Evolutionary conservation across 2,329 filamentous ascomycete genomes (phyloP).

Genomic region (Penicillium concentricum): DNA sequence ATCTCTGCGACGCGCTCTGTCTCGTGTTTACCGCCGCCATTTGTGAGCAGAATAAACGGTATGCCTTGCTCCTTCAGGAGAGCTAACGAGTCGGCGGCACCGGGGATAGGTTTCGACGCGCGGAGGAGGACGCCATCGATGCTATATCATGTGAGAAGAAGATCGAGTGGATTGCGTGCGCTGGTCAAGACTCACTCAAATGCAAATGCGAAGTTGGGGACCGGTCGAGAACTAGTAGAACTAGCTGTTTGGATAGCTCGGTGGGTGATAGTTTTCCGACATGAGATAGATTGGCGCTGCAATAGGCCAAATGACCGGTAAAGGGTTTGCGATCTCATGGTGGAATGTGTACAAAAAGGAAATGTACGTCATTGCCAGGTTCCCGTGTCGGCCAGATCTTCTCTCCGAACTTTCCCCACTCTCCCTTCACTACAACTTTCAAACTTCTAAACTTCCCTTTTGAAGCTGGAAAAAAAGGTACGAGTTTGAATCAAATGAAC

Average conservation of each 20-base stretch:
- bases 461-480: not conserved
- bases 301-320: conserved; percentile 29
- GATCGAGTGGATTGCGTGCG: conserved; percentile 1
- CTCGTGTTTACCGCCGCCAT: conserved; percentile 87
- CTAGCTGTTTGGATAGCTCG: conserved; percentile 32
- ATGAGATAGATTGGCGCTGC: conserved; percentile 24
- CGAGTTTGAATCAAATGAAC: not conserved
- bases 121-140: conserved; percentile 96
- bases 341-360: conserved; percentile 9
- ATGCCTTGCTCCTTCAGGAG: conserved; percentile 73
- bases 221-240: conserved; percentile 15
- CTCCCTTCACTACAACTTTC: not conserved
- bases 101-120: conserved; percentile 73
- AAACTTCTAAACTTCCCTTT: not conserved
- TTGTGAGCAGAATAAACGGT: conserved; percentile 92
- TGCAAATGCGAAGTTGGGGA: conserved; percentile 47
- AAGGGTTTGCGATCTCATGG: conserved; percentile 28
- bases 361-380: conserved; percentile 6
- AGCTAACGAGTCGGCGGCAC: conserved; percentile 70
- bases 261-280: conserved; percentile 15
- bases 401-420: not conserved
- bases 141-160: conserved; percentile 40
- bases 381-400: not conserved
- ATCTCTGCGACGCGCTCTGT: conserved; percentile 69
- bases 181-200: conserved; percentile 42